These are phyloP conservation scores for Imleria badia DNA, from an alignment of 768 basidiomycete genomes.

Conservation along the genomic window DNA sequence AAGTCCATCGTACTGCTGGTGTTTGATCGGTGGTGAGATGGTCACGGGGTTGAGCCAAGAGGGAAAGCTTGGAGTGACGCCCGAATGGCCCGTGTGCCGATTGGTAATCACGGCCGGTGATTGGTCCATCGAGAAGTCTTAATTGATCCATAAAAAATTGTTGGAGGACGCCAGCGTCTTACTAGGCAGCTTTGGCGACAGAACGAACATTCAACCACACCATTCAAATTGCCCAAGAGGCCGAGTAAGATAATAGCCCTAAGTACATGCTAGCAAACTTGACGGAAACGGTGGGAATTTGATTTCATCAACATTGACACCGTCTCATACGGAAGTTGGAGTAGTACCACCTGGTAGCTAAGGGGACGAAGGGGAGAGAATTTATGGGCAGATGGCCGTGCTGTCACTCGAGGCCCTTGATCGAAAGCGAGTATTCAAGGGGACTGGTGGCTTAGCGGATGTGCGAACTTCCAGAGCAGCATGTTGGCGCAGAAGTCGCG, in stretches of 20 bases:
- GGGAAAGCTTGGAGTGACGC: neutral
- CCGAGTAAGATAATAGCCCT: conserved; percentile 12
- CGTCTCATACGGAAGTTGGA: neutral
- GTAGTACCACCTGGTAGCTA: neutral
- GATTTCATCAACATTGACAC: neutral
- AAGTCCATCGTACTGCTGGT: conserved; percentile 33
- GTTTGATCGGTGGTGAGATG: neutral
- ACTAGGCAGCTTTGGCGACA: conserved; percentile 5
- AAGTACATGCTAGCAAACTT: neutral
- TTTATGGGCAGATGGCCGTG: too few relatives aligned
- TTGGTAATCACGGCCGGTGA: neutral
- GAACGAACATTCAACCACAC: neutral
- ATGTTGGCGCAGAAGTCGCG: too few relatives aligned
- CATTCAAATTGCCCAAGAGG: conserved; percentile 2
- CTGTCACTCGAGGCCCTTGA: too few relatives aligned
- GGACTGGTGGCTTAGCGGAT: too few relatives aligned
- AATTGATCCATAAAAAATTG: neutral
- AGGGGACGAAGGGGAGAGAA: neutral
- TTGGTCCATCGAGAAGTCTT: neutral
- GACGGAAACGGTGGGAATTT: too few relatives aligned
- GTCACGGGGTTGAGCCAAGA: neutral
- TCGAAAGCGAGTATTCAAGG: too few relatives aligned
- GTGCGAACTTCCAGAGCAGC: too few relatives aligned
- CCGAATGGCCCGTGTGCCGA: conserved; percentile 19
- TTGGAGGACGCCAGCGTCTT: conserved; percentile 5